A percentile compares a stretch with the other conserved stretches of the same genome.
phyloP scores from a whole-genome alignment of 2,329 filamentous ascomycete genomes.

The Cucurbitaria berberidis region DNA sequence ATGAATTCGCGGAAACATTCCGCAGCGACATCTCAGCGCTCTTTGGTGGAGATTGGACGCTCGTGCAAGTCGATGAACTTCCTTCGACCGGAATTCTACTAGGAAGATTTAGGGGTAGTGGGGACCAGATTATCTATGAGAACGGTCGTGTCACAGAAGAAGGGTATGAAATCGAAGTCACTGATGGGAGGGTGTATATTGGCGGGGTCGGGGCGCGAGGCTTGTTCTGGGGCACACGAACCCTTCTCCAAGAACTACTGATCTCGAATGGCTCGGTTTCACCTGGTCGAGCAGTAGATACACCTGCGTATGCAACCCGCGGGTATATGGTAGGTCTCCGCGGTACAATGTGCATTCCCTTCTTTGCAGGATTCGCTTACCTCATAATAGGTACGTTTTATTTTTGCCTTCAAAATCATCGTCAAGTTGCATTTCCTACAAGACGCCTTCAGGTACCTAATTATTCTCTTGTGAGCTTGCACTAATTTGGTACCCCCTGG shows the following conservation, averaged over 20 bases:
- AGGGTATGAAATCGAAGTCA: conserved; percentile 56
- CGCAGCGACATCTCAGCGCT: conserved; percentile 52
- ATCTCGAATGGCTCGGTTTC: conserved; percentile 44
- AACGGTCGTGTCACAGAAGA: conserved; percentile 57
- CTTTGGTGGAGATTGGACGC: conserved; percentile 51
- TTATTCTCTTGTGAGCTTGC: background rate
- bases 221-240: conserved; percentile 57
- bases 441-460: background rate
- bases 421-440: background rate
- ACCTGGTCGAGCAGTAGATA: conserved; percentile 43
- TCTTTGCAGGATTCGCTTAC: background rate
- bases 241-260: conserved; percentile 52
- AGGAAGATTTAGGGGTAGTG: conserved; percentile 38
- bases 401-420: background rate
- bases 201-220: conserved; percentile 53
- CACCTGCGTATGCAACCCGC: conserved; percentile 54
- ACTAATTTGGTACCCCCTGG: background rate
- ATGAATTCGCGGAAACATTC: conserved; percentile 59
- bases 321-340: conserved; percentile 47
- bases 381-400: background rate
- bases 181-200: conserved; percentile 44
- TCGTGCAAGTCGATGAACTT: conserved; percentile 48
- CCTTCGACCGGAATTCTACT: conserved; percentile 54
- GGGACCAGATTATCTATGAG: conserved; percentile 52
- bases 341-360: background rate